Conservation (phyloP, 1,284 basidiomycete genomes). For the Anthracocystis setariae region DNA sequence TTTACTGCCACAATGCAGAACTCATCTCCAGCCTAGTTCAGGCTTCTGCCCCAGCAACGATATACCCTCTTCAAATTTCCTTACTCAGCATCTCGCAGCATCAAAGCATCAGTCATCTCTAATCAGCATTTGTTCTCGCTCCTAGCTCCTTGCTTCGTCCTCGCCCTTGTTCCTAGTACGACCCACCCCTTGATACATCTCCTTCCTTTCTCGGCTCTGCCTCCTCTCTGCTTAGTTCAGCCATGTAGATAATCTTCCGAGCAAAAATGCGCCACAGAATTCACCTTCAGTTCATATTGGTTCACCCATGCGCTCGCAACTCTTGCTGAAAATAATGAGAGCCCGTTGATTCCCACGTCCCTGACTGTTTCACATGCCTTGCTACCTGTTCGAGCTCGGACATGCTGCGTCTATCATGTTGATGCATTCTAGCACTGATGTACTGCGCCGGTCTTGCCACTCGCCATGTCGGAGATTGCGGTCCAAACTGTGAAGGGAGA, state of each 20-base stretch:
- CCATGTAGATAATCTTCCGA: no score
- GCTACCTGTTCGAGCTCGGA: no score
- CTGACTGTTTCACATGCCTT: no score
- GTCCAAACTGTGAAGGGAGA: constrained; percentile 37
- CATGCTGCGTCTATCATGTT: neutral
- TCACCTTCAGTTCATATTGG: no score
- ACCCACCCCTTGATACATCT: neutral
- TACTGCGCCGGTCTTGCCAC: constrained; percentile 47
- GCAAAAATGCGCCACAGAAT: no score
- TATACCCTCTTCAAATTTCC: constrained; percentile 16
- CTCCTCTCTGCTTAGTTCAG: no score
- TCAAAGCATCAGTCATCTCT: constrained; percentile 18
- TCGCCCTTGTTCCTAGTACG: neutral
- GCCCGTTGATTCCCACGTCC: no score
- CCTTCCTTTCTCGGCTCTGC: neutral
- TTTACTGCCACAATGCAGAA: constrained; percentile 1
- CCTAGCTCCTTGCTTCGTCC: constrained; percentile 1
- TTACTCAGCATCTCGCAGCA: constrained; percentile 2
- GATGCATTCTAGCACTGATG: constrained; percentile 38
- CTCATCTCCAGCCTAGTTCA: constrained; percentile 6
- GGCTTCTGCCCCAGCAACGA: neutral
- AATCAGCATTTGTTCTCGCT: constrained; percentile 15
- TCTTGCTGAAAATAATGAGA: no score
- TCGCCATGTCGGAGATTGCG: constrained; percentile 40
- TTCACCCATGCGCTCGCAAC: no score